Percentiles rank a stretch among this genome's conserved stretches.
Conservation (phyloP, 2,329 filamentous ascomycete species). For the Penicillium sumatraense region DNA sequence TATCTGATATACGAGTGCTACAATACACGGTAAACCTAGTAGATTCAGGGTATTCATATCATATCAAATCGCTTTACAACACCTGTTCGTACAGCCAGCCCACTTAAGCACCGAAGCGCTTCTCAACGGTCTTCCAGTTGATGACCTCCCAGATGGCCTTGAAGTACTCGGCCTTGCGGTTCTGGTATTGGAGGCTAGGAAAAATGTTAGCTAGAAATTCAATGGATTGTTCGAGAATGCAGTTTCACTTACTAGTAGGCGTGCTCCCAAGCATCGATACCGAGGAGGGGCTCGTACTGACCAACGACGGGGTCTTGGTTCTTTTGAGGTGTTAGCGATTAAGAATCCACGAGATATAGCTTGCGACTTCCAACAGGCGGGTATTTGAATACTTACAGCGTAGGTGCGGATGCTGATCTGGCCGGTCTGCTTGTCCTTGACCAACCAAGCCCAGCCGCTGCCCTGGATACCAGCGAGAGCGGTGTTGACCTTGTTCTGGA, state of each 20-base stretch:
- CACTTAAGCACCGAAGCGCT: conserved; percentile 67
- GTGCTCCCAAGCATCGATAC: conserved; percentile 95
- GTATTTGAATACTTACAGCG: conserved; percentile 50
- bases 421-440: conserved; percentile 65
- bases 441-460: conserved; percentile 67
- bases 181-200: conserved; percentile 82
- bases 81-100: conserved; percentile 1
- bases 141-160: conserved; percentile 90
- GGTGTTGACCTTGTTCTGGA: conserved; percentile 68
- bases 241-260: conserved; percentile 72
- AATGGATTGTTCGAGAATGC: not conserved
- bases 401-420: conserved; percentile 65
- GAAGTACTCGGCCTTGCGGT: conserved; percentile 97
- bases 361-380: no score
- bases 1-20: conserved; percentile 19
- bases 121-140: conserved; percentile 91
- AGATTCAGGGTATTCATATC: conserved; percentile 9
- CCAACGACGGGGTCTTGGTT: conserved; percentile 91
- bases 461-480: conserved; percentile 69
- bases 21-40: conserved; percentile 25
- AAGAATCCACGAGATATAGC: not conserved
- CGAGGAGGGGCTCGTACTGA: conserved; percentile 78
- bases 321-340: conserved; percentile 30
- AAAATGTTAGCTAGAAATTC: conserved; percentile 21
- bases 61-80: conserved; percentile 10